phyloP scores from a whole-genome alignment of 805 yeast genomes.

The Schizosaccharomyces osmophilus region DNA sequence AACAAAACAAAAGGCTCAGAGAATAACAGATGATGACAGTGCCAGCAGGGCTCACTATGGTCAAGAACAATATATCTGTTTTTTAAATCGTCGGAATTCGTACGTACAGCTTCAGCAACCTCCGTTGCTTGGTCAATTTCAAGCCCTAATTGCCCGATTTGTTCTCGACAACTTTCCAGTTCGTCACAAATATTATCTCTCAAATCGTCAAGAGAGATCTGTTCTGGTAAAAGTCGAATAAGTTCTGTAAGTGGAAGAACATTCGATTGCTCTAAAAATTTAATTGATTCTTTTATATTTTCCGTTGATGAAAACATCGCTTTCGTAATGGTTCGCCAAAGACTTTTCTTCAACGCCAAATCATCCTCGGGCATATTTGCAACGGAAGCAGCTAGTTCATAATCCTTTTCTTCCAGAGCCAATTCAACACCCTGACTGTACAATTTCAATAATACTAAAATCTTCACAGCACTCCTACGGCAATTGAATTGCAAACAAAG shows the following conservation, averaged over 20 bases:
- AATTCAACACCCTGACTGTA: conserved; percentile 62
- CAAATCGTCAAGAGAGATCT: conserved; percentile 54
- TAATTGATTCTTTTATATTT: conserved; percentile 14
- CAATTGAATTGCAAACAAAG: conserved; percentile 38
- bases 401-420: conserved; percentile 36
- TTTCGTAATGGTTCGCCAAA: conserved; percentile 48
- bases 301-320: conserved; percentile 18
- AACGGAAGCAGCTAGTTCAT: conserved; percentile 31
- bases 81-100: background rate
- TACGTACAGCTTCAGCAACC: background rate
- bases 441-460: conserved; percentile 42
- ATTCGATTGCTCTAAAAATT: conserved; percentile 12
- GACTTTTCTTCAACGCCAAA: conserved; percentile 30
- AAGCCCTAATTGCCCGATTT: background rate
- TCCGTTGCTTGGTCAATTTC: background rate
- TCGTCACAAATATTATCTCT: conserved; percentile 39
- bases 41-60: background rate
- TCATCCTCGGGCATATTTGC: conserved; percentile 32
- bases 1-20: background rate
- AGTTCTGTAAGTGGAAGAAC: conserved; percentile 46
- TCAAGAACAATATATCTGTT: background rate
- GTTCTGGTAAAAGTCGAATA: conserved; percentile 63
- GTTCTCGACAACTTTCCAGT: background rate
- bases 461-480: conserved; percentile 40
- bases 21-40: background rate